Base-by-base conservation (phyloP, 2,329 filamentous ascomycete species). In the Chrysoporthe deuterocubensis region DNA sequence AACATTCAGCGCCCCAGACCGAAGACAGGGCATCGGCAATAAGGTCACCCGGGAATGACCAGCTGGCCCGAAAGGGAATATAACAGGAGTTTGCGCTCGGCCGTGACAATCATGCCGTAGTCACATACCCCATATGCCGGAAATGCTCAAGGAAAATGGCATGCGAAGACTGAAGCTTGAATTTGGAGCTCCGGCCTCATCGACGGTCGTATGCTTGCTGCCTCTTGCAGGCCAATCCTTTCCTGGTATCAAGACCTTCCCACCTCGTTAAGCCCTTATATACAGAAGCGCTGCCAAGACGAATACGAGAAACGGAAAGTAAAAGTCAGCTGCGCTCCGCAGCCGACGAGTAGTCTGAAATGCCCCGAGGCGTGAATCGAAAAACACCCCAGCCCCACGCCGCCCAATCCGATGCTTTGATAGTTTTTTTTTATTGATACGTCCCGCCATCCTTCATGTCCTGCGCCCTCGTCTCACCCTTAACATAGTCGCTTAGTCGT, bases 401-500 rank as follows among this genome's bases (percentile, higher is more conserved):
- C 26, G 13, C 26, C 7, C 21, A 50, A 8, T 26, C 26, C 48
- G 9, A 52, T 52, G 48, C 48, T 26, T 26, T 52, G 48, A 52
- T 54, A 32, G 32, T 37, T 18, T 18, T 9, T 18, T 18, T n/a
- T 56, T 37, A 48, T 48, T 56, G 66, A 13, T 62, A 70, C 5
- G 54, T 62, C 4, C 75, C 75, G 3, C 62, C 69, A 59, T 78
- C 75, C 66, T 78, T 78, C 74, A 77, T 77, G 18, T 76, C 72
- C 71, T 80, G 78, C 56, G 77, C 77, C 46, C 78, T 71, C 42
- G 77, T 78, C 68, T 76, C 72, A 13, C 77, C 78, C 68, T 79
- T 79, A 62, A 78, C 76, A 60, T 80, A 79, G 3, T 74, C 78
- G 69, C 77, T 79, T 60, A 79, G 68, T 46, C 77, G 72, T 73